phyloP scores from a whole-genome alignment of 2,329 filamentous ascomycete genomes.

The Fonsecaea nubica region DNA sequence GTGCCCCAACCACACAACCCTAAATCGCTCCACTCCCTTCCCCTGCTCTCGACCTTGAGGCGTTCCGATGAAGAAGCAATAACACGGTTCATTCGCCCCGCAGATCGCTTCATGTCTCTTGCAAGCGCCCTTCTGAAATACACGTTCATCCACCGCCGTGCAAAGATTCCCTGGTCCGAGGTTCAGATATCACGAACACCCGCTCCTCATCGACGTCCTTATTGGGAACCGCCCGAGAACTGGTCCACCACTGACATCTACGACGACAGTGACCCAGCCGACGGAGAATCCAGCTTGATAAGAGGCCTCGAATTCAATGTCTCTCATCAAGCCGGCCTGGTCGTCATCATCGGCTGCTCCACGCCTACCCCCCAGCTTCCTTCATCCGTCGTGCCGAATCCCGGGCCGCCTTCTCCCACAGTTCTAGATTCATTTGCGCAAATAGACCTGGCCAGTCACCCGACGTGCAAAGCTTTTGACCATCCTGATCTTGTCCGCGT shows the following conservation, averaged over 20 bases:
- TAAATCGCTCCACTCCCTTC: slow-evolving; percentile 42
- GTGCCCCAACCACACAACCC: slow-evolving; percentile 40
- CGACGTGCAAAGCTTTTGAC: slow-evolving; percentile 22
- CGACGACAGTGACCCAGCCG: slow-evolving; percentile 17
- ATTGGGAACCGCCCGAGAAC: slow-evolving; percentile 55
- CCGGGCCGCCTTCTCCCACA: slow-evolving; percentile 22
- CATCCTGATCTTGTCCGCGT: slow-evolving; percentile 42
- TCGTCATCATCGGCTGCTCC: slow-evolving; percentile 62
- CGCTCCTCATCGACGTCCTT: slow-evolving; percentile 58
- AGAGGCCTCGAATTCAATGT: slow-evolving; percentile 67
- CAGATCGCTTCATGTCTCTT: slow-evolving; percentile 67
- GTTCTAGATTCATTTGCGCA: slow-evolving; percentile 17
- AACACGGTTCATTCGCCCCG: slow-evolving; percentile 58
- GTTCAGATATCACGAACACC: slow-evolving; percentile 61
- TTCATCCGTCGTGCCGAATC: slow-evolving; percentile 13
- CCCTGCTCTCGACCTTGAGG: slow-evolving; percentile 50
- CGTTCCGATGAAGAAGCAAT: slow-evolving; percentile 58
- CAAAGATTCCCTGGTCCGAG: slow-evolving; percentile 63
- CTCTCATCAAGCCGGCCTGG: slow-evolving; percentile 68
- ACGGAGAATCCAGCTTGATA: slow-evolving; percentile 9
- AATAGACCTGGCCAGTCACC: slow-evolving; percentile 25
- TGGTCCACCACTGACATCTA: slow-evolving; percentile 21
- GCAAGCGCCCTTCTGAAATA: slow-evolving; percentile 68
- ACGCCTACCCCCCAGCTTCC: slow-evolving; percentile 38
- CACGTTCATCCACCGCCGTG: slow-evolving; percentile 62